Conservation (phyloP, 1,284 basidiomycete species). For the Neolentinus lepideus region DNA sequence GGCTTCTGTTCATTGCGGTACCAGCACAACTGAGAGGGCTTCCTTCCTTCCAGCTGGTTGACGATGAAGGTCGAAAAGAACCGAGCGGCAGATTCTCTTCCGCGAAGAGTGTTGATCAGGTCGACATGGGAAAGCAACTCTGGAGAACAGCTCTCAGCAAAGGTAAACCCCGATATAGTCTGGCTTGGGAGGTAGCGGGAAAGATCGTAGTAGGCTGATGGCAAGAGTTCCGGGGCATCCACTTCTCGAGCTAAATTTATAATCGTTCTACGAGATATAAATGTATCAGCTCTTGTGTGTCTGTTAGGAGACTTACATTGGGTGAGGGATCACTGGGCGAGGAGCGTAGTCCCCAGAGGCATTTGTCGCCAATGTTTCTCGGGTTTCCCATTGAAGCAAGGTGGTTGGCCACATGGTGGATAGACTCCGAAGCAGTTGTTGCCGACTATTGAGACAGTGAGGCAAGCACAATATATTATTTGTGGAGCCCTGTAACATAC, state of each 20-base stretch:
- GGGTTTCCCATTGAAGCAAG: slow-evolving; percentile 52
- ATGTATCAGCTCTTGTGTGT: slow-evolving; percentile 19
- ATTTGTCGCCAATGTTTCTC: slow-evolving; percentile 46
- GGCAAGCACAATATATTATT: too few species aligned
- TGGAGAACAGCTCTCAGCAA: slow-evolving; percentile 15
- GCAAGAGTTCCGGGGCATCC: slow-evolving; percentile 28
- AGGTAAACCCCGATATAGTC: slow-evolving; percentile 26
- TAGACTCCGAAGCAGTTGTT: slow-evolving; percentile 45
- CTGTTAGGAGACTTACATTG: slow-evolving; percentile 39
- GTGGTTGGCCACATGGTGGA: slow-evolving; percentile 48
- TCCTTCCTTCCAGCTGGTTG: slow-evolving; percentile 57
- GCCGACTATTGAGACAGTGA: slow-evolving; percentile 19
- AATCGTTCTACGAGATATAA: slow-evolving; percentile 28
- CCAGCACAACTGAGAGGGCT: slow-evolving; percentile 40
- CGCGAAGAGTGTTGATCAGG: slow-evolving; percentile 50
- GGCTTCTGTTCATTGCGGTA: slow-evolving; percentile 37
- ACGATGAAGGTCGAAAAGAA: slow-evolving; percentile 71
- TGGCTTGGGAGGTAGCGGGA: slow-evolving; percentile 39
- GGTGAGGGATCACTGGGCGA: slow-evolving; percentile 49
- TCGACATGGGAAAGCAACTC: slow-evolving; percentile 40
- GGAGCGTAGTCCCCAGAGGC: slow-evolving; percentile 45
- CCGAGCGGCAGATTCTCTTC: slow-evolving; percentile 61
- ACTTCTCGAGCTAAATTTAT: slow-evolving; percentile 37
- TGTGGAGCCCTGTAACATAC: background rate
- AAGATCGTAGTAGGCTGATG: slow-evolving; percentile 46